Conservation (phyloP, 139 green algal species). For the Medakamo hakoo region DNA sequence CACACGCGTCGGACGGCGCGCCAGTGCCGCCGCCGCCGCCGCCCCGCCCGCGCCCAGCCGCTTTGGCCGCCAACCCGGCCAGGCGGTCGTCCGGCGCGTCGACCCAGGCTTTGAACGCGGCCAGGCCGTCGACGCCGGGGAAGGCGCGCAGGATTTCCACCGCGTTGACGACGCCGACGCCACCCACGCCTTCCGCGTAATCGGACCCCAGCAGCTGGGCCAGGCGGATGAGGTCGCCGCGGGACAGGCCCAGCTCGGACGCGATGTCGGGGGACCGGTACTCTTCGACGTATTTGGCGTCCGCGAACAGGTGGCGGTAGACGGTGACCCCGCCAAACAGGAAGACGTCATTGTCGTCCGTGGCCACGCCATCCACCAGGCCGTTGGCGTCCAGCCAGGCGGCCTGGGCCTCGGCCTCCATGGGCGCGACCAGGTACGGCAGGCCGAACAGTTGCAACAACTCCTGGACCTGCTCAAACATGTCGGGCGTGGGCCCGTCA, state of each 20-base stretch:
- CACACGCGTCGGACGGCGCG: background rate
- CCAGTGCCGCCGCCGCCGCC: background rate
- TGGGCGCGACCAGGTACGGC: constrained; percentile 90
- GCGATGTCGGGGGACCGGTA: constrained; percentile 66
- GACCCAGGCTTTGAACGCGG: constrained; percentile 44
- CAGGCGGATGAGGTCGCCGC: constrained; percentile 47
- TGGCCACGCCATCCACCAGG: constrained; percentile 92
- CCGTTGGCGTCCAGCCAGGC: constrained; percentile 62
- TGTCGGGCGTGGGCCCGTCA: constrained; percentile 50
- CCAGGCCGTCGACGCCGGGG: constrained; percentile 26
- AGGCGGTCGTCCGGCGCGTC: constrained; percentile 23
- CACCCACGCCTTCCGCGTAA: constrained; percentile 76
- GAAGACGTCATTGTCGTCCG: constrained; percentile 96
- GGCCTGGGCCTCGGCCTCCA: constrained; percentile 90
- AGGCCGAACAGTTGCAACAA: constrained; percentile 91
- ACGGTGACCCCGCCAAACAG: constrained; percentile 83
- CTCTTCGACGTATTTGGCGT: constrained; percentile 82
- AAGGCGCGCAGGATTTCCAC: constrained; percentile 80
- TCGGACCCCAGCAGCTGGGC: constrained; percentile 87
- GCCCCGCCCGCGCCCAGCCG: background rate
- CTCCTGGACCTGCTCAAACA: constrained; percentile 78
- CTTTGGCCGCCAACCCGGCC: constrained; percentile 7
- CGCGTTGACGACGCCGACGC: constrained; percentile 91
- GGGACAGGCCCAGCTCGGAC: constrained; percentile 63
- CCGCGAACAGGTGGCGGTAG: constrained; percentile 70